A percentile compares a stretch with the other conserved stretches of the same genome.
phyloP scores from a whole-genome alignment of 106 monocot species.

The Dendrobium chrysotoxum region DNA sequence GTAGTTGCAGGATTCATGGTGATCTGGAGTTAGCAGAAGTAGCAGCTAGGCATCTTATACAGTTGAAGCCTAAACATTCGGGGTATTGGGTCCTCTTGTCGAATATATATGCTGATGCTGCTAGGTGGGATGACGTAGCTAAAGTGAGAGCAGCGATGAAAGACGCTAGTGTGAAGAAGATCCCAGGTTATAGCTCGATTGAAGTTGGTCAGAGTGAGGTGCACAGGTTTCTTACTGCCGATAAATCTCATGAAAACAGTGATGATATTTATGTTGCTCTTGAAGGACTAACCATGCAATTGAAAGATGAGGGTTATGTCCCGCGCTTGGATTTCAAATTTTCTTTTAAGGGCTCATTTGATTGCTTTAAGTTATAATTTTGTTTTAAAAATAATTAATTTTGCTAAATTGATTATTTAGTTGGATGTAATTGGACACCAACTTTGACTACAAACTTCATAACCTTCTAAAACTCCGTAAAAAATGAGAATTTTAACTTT shows the following conservation, averaged over 20 bases:
- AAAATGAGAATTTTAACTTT: no score
- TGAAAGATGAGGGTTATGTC: slow-evolving; percentile 56
- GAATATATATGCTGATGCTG: slow-evolving; percentile 63
- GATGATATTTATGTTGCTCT: slow-evolving; percentile 33
- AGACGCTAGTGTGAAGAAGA: slow-evolving; percentile 45
- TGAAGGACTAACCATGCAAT: slow-evolving; percentile 40
- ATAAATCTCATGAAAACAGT: slow-evolving; percentile 30
- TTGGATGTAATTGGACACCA: no score
- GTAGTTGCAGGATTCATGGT: slow-evolving; percentile 61
- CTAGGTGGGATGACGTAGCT: slow-evolving; percentile 35
- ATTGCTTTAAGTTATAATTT: background rate
- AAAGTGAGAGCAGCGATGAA: slow-evolving; percentile 46
- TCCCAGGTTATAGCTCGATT: slow-evolving; percentile 61
- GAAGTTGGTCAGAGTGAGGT: slow-evolving; percentile 37
- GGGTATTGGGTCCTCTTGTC: slow-evolving; percentile 76
- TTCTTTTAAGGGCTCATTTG: background rate
- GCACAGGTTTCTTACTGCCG: slow-evolving; percentile 35
- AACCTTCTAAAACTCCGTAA: no score
- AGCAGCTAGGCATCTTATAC: slow-evolving; percentile 41
- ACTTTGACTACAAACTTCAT: no score
- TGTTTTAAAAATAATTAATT: background rate
- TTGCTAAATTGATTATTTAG: no score
- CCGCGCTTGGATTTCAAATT: slow-evolving; percentile 16
- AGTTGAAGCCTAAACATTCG: slow-evolving; percentile 56
- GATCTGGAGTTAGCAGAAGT: slow-evolving; percentile 57